Conservation (phyloP, 768 basidiomycete genomes). For the Macrolepiota fuliginosa region DNA sequence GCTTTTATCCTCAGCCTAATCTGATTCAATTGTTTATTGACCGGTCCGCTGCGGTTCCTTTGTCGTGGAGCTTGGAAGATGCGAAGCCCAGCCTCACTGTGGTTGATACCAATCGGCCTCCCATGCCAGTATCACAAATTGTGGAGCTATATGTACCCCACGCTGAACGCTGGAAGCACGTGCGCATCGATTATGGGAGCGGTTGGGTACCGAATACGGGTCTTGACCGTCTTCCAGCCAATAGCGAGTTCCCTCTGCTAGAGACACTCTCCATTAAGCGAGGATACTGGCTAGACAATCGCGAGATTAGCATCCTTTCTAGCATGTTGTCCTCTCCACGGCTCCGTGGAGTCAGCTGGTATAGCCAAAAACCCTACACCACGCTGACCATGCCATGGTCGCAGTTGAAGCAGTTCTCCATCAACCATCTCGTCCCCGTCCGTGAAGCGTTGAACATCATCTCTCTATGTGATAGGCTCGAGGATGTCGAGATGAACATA, state of each 20-base stretch:
- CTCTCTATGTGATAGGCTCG: conserved; percentile 9
- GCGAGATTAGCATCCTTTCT: conserved; percentile 16
- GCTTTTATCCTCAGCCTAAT: conserved; percentile 11
- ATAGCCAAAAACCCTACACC: conserved; percentile 14
- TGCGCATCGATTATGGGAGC: conserved; percentile 22
- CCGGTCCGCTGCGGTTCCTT: conserved; percentile 22
- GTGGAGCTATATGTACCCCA: conserved; percentile 25
- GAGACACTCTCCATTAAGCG: conserved; percentile 24
- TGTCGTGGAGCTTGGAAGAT: conserved; percentile 25
- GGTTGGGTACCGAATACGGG: conserved; percentile 18
- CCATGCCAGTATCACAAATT: conserved; percentile 17
- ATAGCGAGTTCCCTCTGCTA: conserved; percentile 19
- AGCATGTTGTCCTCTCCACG: conserved; percentile 24
- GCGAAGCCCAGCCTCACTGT: conserved; percentile 11
- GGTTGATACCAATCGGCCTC: conserved; percentile 13
- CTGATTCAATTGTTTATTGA: conserved; percentile 22
- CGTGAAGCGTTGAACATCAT: conserved; percentile 21
- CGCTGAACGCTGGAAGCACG: conserved; percentile 23
- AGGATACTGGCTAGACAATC: conserved; percentile 19
- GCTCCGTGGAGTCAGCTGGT: conserved; percentile 23
- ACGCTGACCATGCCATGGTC: conserved; percentile 24
- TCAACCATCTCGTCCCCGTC: conserved; percentile 20
- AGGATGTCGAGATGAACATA: conserved; percentile 13
- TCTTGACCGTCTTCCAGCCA: conserved; percentile 13
- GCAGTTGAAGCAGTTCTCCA: conserved; percentile 22